Evolutionary conservation across 352 stramenopile species (phyloP).

Genomic region (Globisporangium iwayamae): DNA sequence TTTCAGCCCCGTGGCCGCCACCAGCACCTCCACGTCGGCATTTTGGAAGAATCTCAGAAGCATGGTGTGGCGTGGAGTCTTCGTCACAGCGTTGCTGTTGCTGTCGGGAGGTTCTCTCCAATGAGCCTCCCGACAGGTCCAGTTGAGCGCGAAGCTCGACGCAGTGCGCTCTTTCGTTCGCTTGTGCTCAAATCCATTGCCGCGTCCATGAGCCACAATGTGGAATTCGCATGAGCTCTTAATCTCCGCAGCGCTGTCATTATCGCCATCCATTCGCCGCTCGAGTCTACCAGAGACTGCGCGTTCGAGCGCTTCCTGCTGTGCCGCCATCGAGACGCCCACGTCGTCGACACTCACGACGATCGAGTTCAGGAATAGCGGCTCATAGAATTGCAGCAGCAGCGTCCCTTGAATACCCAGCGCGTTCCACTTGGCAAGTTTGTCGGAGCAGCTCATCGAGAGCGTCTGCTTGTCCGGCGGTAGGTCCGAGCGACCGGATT

Average conservation of each 20-base stretch:
- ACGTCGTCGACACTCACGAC: constrained; percentile 41
- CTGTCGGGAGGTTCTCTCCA: constrained; percentile 19
- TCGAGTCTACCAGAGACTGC: constrained; percentile 35
- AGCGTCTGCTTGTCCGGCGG: constrained; percentile 78
- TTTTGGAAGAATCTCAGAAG: constrained; percentile 33
- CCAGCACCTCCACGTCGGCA: constrained; percentile 49
- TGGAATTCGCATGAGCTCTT: background rate
- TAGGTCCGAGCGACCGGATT: constrained; percentile 91
- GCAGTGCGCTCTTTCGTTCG: constrained; percentile 15
- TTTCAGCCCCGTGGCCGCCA: constrained; percentile 58
- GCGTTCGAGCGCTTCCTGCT: constrained; percentile 43
- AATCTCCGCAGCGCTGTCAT: background rate
- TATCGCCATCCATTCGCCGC: no score
- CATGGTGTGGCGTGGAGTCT: background rate
- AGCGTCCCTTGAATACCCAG: constrained; percentile 81
- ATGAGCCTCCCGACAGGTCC: constrained; percentile 36
- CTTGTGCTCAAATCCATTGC: constrained; percentile 13
- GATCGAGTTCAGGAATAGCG: constrained; percentile 44
- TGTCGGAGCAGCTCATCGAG: constrained; percentile 94
- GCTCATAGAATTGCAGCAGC: constrained; percentile 64
- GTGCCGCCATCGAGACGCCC: constrained; percentile 30
- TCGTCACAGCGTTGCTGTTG: background rate
- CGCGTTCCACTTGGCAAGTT: constrained; percentile 86
- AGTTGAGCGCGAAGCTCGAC: constrained; percentile 59
- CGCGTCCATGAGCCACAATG: constrained; percentile 3